These are phyloP conservation scores for Secale cereale DNA, from an alignment of 176 grass and related monocot genomes.

Conservation along the genomic window DNA sequence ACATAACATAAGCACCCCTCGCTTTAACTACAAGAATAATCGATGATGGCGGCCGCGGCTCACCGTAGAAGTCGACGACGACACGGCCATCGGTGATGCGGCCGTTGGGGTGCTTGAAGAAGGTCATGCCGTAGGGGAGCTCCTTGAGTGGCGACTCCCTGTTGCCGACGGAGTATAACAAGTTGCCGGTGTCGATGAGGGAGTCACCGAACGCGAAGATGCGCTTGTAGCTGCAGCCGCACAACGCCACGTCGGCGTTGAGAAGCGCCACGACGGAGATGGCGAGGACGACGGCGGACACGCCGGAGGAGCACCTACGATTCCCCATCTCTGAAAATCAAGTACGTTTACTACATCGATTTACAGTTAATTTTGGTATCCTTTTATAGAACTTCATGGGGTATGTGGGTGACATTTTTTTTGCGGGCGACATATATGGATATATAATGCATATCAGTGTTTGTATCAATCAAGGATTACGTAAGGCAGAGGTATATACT, in stretches of 20 bases:
- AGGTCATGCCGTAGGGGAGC: not conserved
- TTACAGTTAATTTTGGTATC: no score
- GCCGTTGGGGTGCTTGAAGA: not conserved
- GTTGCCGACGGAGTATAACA: not conserved
- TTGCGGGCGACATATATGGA: no score
- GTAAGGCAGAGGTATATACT: no score
- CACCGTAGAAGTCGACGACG: not conserved
- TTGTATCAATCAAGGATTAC: no score
- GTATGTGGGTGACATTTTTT: no score
- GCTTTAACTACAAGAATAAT: no score
- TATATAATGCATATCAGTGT: no score
- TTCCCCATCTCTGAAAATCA: no score
- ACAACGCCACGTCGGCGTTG: not conserved
- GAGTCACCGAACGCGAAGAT: not conserved
- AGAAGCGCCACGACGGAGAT: not conserved
- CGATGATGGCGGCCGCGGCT: not conserved
- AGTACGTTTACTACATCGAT: no score
- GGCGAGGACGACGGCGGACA: not conserved
- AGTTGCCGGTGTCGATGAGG: not conserved
- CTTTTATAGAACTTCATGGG: no score
- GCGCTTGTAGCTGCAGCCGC: not conserved
- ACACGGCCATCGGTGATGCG: not conserved
- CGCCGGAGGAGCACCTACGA: not conserved
- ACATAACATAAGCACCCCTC: not conserved
- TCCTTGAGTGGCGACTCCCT: not conserved